Conservation (phyloP, 805 yeast species). For the Candida andamanensis region DNA sequence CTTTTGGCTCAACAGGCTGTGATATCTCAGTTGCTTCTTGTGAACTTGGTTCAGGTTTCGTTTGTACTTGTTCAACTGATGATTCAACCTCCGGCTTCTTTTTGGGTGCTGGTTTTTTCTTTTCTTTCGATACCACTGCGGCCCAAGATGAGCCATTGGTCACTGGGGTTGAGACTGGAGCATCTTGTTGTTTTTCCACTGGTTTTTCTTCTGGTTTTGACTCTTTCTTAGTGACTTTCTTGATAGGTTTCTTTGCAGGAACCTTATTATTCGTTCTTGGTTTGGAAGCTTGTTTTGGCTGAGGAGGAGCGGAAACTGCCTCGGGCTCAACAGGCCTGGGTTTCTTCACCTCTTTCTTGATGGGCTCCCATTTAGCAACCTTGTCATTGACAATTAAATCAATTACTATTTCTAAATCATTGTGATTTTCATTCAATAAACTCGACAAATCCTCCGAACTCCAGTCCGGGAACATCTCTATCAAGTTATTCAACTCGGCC, state of each 20-base stretch:
- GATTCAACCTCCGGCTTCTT: slow-evolving; percentile 12
- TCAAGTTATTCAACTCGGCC: slow-evolving; percentile 48
- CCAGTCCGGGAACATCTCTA: slow-evolving; percentile 96
- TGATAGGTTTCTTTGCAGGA: slow-evolving; percentile 1
- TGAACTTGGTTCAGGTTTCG: slow-evolving; percentile 39
- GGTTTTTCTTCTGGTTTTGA: not conserved
- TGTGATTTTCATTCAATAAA: slow-evolving; percentile 66
- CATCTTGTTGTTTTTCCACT: not conserved
- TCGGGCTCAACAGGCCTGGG: not conserved
- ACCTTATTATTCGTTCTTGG: not conserved
- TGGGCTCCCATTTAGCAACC: slow-evolving; percentile 92
- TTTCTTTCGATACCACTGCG: slow-evolving; percentile 34
- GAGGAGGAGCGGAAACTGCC: slow-evolving; percentile 10
- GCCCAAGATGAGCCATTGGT: slow-evolving; percentile 35
- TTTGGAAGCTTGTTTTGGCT: not conserved
- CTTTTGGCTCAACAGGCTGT: slow-evolving; percentile 8
- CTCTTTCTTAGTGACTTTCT: not conserved
- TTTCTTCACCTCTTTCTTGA: slow-evolving; percentile 61
- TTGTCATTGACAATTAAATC: slow-evolving; percentile 88
- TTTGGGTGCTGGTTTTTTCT: slow-evolving; percentile 21
- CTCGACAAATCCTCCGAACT: slow-evolving; percentile 73
- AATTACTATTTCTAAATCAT: slow-evolving; percentile 73
- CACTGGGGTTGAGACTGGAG: slow-evolving; percentile 14
- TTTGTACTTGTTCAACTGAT: slow-evolving; percentile 21
- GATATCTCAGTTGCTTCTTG: slow-evolving; percentile 4